Evolutionary conservation across 108 stramenopile genomes (phyloP).

Genomic region (Aurantiochytrium sp.): DNA sequence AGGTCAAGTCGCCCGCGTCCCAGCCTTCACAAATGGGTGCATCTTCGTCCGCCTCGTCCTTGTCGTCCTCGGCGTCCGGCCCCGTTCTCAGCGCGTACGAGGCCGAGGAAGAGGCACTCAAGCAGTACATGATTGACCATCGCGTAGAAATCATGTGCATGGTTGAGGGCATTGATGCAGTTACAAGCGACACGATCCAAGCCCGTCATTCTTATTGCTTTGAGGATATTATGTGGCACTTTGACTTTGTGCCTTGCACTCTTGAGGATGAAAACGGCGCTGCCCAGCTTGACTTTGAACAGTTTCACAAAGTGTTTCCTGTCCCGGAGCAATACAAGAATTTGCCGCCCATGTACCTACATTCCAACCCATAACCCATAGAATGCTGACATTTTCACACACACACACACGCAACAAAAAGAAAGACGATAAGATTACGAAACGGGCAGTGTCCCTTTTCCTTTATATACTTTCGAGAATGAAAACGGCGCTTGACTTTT

Average conservation of each 20-base stretch:
- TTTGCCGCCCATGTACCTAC: neutral
- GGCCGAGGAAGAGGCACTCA: neutral
- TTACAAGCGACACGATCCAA: conserved; percentile 75
- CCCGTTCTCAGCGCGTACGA: neutral
- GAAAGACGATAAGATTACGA: no score
- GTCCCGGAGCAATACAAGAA: conserved; percentile 8
- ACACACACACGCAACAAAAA: no score
- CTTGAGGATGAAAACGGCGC: conserved; percentile 34
- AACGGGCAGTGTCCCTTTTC: no score
- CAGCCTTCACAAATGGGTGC: no score
- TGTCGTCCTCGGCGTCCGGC: neutral
- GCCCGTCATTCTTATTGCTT: conserved; percentile 79
- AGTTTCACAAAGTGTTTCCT: conserved; percentile 38
- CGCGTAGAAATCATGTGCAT: conserved; percentile 82
- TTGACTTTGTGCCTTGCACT: conserved; percentile 75
- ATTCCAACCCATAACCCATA: neutral
- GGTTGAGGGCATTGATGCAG: conserved; percentile 85
- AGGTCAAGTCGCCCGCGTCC: neutral
- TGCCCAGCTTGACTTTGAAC: conserved; percentile 35
- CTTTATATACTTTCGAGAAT: no score
- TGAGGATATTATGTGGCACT: conserved; percentile 73
- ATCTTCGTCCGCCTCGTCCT: no score
- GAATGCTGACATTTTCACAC: no score
- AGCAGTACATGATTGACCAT: conserved; percentile 43
- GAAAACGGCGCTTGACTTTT: no score